Evolutionary conservation across 2,329 filamentous ascomycete genomes (phyloP).

Genomic region (Microdochium bolleyi): DNA sequence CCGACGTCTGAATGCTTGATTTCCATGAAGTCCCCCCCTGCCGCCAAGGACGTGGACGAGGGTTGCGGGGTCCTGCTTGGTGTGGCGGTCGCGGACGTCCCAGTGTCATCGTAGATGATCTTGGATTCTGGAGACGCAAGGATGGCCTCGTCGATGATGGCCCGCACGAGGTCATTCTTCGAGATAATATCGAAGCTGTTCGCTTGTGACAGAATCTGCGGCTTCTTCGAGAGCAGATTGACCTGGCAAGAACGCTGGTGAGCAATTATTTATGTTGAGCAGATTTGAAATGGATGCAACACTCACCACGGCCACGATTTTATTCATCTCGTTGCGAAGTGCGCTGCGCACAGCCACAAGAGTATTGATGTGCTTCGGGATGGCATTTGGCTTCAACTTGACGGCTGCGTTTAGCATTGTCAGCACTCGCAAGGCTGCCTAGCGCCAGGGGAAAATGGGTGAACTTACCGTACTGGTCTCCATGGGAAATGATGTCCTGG

Average conservation of each 20-base stretch:
- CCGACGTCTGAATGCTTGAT: background rate
- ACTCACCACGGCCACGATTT: background rate
- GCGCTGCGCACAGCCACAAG: background rate
- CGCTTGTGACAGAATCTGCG: background rate
- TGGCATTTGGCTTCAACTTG: background rate
- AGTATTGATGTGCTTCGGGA: background rate
- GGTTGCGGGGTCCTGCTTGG: background rate
- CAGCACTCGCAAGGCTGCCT: background rate
- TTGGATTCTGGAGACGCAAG: background rate
- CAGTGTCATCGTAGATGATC: background rate
- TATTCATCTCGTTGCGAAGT: background rate
- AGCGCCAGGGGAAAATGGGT: background rate
- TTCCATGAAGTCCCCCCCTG: background rate
- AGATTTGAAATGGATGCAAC: background rate
- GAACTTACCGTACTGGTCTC: background rate
- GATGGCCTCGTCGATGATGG: background rate
- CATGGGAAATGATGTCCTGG: background rate
- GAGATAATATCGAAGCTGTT: background rate
- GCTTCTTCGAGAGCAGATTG: background rate
- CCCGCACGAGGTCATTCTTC: background rate
- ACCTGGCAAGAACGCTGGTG: too few relatives aligned
- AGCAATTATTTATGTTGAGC: background rate
- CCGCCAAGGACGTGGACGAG: background rate
- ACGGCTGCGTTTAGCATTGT: background rate
- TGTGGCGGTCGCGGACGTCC: background rate